Percentiles rank a stretch among this genome's conserved stretches.
Evolutionary conservation across 78 protist species (phyloP).

Genomic region (Dictyostelium brefeldianum): DNA sequence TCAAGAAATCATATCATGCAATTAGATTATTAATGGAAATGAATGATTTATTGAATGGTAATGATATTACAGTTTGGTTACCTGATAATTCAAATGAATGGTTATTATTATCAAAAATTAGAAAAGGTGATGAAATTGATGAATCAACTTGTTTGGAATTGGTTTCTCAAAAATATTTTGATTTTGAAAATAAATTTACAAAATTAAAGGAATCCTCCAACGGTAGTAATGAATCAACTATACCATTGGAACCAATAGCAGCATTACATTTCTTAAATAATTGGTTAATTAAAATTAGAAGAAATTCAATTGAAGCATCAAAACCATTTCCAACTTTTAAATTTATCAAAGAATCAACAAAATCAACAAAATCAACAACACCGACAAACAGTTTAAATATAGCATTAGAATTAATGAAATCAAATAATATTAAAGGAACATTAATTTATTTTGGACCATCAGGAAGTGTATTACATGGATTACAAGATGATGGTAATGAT

Average conservation of each 20-base stretch:
- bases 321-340: not conserved
- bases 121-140: constrained; percentile 13
- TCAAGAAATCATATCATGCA: constrained; percentile 59
- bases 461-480: constrained; percentile 43
- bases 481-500: not conserved
- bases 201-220: not conserved
- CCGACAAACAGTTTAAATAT: not conserved
- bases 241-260: not conserved
- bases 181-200: not conserved
- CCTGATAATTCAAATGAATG: constrained; percentile 14
- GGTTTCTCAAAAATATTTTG: not conserved
- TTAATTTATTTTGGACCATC: constrained; percentile 24
- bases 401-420: not conserved
- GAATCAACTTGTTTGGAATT: not conserved
- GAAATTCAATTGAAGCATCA: constrained; percentile 12
- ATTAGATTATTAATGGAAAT: constrained; percentile 40
- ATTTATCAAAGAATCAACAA: not conserved
- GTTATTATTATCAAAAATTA: not conserved
- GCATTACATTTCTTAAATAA: constrained; percentile 17
- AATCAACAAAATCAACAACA: no score
- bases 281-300: constrained; percentile 23
- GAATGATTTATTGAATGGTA: not conserved
- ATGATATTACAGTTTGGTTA: not conserved
- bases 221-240: not conserved
- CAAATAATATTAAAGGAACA: constrained; percentile 22